Percentiles rank a stretch among this genome's conserved stretches.
These are phyloP conservation scores for Cladophialophora bantiana DNA, from an alignment of 2,329 filamentous ascomycete species.

Conservation along the genomic window DNA sequence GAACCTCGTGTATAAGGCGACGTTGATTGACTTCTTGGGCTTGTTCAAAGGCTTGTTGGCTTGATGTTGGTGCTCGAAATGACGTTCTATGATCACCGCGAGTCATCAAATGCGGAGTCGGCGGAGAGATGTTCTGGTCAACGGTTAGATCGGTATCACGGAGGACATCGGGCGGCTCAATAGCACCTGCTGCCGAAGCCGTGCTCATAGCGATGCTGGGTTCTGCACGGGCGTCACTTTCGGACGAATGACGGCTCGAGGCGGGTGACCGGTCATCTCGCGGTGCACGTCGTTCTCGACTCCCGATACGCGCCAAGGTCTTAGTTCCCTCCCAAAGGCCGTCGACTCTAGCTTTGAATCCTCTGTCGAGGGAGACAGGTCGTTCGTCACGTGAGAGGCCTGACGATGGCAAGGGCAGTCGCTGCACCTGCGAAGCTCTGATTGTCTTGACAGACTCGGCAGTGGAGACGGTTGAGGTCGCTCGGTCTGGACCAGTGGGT, in stretches of 20 bases:
- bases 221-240: conserved; percentile 47
- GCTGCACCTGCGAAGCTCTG: conserved; percentile 45
- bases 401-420: conserved; percentile 23
- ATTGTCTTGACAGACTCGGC: conserved; percentile 56
- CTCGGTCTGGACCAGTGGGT: conserved; percentile 50
- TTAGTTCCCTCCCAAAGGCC: conserved; percentile 39
- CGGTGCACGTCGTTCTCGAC: conserved; percentile 46
- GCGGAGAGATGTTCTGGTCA: conserved; percentile 25
- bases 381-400: conserved; percentile 27
- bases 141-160: conserved; percentile 34
- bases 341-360: conserved; percentile 34
- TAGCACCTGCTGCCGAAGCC: conserved; percentile 53
- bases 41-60: conserved; percentile 40
- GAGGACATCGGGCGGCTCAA: conserved; percentile 50
- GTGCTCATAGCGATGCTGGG: conserved; percentile 55
- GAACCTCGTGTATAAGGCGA: conserved; percentile 39
- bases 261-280: conserved; percentile 45
- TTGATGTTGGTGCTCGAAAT: conserved; percentile 35
- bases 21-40: conserved; percentile 42
- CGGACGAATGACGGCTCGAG: conserved; percentile 36
- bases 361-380: conserved; percentile 28
- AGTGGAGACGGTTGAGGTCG: conserved; percentile 53
- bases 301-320: conserved; percentile 34
- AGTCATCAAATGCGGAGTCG: conserved; percentile 14
- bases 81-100: conserved; percentile 16